A percentile compares a stretch with the other conserved stretches of the same genome.
These are phyloP conservation scores for Globisporangium ultimum DNA, from an alignment of 352 stramenopile genomes.

Conservation along the genomic window DNA sequence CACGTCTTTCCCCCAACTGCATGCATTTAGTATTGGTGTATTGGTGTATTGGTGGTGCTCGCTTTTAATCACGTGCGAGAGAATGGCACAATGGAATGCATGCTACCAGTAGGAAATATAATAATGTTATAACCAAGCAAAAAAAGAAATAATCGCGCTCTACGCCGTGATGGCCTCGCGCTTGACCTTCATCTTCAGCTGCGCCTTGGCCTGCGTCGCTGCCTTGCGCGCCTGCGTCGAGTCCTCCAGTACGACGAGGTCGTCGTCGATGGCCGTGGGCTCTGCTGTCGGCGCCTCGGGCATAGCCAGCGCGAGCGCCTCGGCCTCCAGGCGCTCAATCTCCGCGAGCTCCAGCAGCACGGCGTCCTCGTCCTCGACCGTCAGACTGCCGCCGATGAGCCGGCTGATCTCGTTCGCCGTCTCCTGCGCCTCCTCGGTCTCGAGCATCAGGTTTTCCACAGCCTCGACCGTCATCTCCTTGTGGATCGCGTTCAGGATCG, in stretches of 20 bases:
- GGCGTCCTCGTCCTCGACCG: constrained; percentile 81
- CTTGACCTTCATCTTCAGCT: constrained; percentile 5
- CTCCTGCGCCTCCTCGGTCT: constrained; percentile 83
- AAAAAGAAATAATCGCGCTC: no score
- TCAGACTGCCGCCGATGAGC: constrained; percentile 73
- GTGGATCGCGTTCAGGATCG: constrained; percentile 84
- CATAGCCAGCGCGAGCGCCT: constrained; percentile 44
- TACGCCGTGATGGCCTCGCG: constrained; percentile 13
- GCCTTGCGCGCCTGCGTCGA: not conserved
- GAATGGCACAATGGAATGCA: no score
- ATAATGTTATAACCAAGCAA: no score
- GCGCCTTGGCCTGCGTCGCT: constrained; percentile 2
- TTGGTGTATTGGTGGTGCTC: no score
- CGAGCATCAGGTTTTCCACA: constrained; percentile 86
- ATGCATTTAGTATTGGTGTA: no score
- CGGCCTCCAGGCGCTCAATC: constrained; percentile 75
- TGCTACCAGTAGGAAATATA: no score
- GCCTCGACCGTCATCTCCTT: constrained; percentile 88
- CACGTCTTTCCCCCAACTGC: no score
- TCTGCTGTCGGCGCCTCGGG: constrained; percentile 49
- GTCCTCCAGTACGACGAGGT: not conserved
- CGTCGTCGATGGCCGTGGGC: not conserved
- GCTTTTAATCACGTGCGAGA: no score
- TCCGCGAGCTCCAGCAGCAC: constrained; percentile 81
- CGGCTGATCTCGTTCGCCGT: constrained; percentile 83